Evolutionary conservation across 345 rosid species (phyloP).

Genomic region (Durio zibethinus): DNA sequence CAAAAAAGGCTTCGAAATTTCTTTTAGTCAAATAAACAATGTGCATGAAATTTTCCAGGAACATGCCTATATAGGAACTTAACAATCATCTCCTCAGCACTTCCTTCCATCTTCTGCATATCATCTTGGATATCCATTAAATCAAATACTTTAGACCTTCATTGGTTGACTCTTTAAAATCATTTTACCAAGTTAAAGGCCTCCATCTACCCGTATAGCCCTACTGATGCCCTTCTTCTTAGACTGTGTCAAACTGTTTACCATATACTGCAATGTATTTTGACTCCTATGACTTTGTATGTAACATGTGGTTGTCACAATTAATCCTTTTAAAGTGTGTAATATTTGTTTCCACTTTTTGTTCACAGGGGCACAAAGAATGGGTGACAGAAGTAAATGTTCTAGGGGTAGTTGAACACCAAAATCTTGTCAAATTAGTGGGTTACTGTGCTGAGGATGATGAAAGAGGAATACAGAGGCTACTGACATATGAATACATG

Average conservation of each 20-base stretch:
- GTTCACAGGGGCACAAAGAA: conserved; percentile 85
- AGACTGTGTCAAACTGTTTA: neutral
- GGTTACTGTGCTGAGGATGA: conserved; percentile 98
- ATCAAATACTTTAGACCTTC: neutral
- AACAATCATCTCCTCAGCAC: neutral
- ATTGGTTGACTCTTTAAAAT: neutral
- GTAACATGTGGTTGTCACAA: neutral
- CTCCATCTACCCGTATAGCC: neutral
- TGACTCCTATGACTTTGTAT: neutral
- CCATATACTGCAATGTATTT: neutral
- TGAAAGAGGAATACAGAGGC: conserved; percentile 90
- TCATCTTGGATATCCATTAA: neutral
- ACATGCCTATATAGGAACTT: neutral
- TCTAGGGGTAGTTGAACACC: conserved; percentile 91
- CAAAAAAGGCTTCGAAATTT: neutral
- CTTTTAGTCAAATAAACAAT: neutral
- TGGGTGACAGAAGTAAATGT: conserved; percentile 98
- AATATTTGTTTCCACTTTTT: conserved; percentile 5
- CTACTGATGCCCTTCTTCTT: neutral
- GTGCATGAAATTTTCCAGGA: neutral
- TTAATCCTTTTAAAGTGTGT: neutral
- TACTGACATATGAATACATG: conserved; percentile 87
- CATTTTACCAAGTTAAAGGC: neutral
- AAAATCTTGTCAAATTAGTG: conserved; percentile 77
- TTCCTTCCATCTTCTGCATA: neutral